Conservation (phyloP, 768 basidiomycete species). For the Psilocybe tampanensis region DNA sequence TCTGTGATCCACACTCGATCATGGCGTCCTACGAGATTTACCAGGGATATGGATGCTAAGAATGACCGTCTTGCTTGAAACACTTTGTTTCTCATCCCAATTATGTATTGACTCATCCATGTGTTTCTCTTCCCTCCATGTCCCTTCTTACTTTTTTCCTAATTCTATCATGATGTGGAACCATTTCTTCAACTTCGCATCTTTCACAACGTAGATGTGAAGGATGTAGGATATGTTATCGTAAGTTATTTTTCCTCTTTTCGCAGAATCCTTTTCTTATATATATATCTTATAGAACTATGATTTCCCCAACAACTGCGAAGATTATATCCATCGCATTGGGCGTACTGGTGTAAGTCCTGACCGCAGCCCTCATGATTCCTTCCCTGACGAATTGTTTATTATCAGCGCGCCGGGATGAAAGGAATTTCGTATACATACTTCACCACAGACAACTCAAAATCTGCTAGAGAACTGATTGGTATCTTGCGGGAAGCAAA, state of each 20-base stretch:
- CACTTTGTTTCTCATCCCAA: constrained; percentile 48
- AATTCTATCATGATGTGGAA: constrained; percentile 22
- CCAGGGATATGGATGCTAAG: constrained; percentile 32
- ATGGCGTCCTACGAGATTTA: constrained; percentile 29
- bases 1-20: constrained; percentile 37
- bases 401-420: constrained; percentile 78
- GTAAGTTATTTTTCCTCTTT: constrained; percentile 50
- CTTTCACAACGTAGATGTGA: constrained; percentile 76
- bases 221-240: constrained; percentile 98
- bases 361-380: neutral
- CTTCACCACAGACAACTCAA: constrained; percentile 96
- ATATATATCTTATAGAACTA: constrained; percentile 65
- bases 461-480: constrained; percentile 90
- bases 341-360: constrained; percentile 88
- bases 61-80: constrained; percentile 40
- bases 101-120: constrained; percentile 49
- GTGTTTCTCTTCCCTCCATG: constrained; percentile 29
- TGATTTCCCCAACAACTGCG: constrained; percentile 97
- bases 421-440: constrained; percentile 94
- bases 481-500: constrained; percentile 87
- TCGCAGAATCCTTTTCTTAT: constrained; percentile 5
- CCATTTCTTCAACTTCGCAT: constrained; percentile 32
- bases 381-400: constrained; percentile 18
- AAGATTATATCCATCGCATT: constrained; percentile 99
- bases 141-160: constrained; percentile 32